Conservation (phyloP, 1,139 yeast species). For the Debaryomyces sp. region DNA sequence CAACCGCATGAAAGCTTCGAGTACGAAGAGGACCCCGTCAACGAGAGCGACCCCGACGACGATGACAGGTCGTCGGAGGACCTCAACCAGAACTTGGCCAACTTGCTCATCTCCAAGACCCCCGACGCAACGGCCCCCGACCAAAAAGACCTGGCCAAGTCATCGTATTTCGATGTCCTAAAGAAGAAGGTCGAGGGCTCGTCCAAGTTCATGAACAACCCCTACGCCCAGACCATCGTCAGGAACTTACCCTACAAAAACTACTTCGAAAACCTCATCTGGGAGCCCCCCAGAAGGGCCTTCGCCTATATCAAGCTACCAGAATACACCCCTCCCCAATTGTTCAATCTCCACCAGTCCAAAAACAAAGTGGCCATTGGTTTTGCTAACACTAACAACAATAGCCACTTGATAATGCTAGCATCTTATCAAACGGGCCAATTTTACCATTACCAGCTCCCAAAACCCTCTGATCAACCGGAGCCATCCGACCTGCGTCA, state of each 20-base stretch:
- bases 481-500: constrained; percentile 27
- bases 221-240: constrained; percentile 41
- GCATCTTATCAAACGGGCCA: constrained; percentile 45
- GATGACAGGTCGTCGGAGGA: constrained; percentile 35
- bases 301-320: constrained; percentile 47
- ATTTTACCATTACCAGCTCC: constrained; percentile 45
- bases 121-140: constrained; percentile 12
- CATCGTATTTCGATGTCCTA: constrained; percentile 21
- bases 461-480: constrained; percentile 15
- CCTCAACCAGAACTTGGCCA: constrained; percentile 48
- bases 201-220: constrained; percentile 33
- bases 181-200: constrained; percentile 16
- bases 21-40: constrained; percentile 12
- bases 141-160: constrained; percentile 17
- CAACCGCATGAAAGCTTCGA: constrained; percentile 1
- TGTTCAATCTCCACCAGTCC: constrained; percentile 9
- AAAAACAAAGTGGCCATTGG: constrained; percentile 40
- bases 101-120: constrained; percentile 36
- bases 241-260: constrained; percentile 46
- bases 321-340: constrained; percentile 26
- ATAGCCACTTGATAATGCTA: constrained; percentile 33
- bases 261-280: constrained; percentile 44
- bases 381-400: constrained; percentile 20
- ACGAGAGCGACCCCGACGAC: constrained; percentile 15
- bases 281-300: constrained; percentile 50